Evolutionary conservation across 2,329 filamentous ascomycete genomes (phyloP).

Genomic region (Microascus cirrosus): DNA sequence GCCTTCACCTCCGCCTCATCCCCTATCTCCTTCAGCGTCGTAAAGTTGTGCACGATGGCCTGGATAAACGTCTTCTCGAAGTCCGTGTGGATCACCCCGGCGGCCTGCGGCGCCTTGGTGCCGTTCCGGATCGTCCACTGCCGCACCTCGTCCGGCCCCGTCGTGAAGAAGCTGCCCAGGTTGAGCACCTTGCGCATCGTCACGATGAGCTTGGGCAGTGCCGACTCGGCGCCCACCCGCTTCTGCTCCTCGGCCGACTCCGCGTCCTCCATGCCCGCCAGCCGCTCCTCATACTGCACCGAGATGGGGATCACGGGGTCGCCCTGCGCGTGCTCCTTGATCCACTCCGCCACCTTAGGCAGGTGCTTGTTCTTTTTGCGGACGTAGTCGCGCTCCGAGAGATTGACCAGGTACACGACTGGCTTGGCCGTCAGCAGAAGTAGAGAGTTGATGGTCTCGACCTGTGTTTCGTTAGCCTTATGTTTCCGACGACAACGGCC

Average conservation of each 20-base stretch:
- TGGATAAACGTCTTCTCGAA: conserved; percentile 99
- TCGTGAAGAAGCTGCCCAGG: conserved; percentile 94
- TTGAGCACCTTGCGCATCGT: conserved; percentile 90
- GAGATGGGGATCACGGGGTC: conserved; percentile 92
- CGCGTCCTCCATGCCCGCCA: conserved; percentile 70
- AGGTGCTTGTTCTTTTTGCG: conserved; percentile 99
- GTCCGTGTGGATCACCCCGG: conserved; percentile 95
- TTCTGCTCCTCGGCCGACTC: conserved; percentile 80
- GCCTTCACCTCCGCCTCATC: conserved; percentile 84
- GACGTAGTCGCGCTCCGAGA: conserved; percentile 94
- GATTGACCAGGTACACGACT: conserved; percentile 91
- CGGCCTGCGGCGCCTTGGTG: conserved; percentile 94
- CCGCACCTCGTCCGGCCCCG: conserved; percentile 86
- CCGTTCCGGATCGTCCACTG: conserved; percentile 97
- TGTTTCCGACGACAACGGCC: background rate
- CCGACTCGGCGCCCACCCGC: conserved; percentile 74
- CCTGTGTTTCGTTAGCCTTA: conserved; percentile 36
- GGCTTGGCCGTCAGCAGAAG: conserved; percentile 94
- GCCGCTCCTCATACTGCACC: conserved; percentile 82
- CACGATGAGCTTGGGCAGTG: conserved; percentile 79
- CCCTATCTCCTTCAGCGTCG: conserved; percentile 68
- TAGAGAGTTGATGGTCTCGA: conserved; percentile 95
- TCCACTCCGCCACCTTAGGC: conserved; percentile 85
- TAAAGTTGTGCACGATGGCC: conserved; percentile 86
- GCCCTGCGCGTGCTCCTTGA: conserved; percentile 78